Evolutionary conservation across 768 basidiomycete species (phyloP).

Genomic region (Tylopilus rubrobrunneus): DNA sequence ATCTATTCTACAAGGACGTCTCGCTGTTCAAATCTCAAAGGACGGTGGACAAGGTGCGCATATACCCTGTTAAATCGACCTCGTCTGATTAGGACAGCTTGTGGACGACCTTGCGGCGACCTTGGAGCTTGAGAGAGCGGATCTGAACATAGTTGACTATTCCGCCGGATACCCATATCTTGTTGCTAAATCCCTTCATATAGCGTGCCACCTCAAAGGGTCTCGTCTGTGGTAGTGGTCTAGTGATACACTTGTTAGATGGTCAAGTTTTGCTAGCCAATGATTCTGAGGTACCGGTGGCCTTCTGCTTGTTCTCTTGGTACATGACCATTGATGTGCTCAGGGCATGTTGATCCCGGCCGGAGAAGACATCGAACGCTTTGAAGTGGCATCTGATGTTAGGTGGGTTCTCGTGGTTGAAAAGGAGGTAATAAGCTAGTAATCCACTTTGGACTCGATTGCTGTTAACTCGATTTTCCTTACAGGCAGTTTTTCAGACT

Average conservation of each 20-base stretch:
- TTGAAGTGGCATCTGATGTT: slow-evolving; percentile 52
- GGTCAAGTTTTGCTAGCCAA: slow-evolving; percentile 50
- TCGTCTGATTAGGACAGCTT: slow-evolving; percentile 45
- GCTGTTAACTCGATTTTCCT: slow-evolving; percentile 1
- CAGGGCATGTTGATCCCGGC: slow-evolving; percentile 78
- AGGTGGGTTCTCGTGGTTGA: slow-evolving; percentile 86
- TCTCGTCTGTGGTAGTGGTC: slow-evolving; percentile 65
- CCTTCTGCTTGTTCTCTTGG: not conserved
- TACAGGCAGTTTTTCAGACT: slow-evolving; percentile 91
- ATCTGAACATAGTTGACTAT: slow-evolving; percentile 67
- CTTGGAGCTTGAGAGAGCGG: slow-evolving; percentile 63
- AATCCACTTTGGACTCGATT: not conserved
- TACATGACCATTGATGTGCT: not conserved
- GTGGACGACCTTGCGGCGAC: slow-evolving; percentile 90
- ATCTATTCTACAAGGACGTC: slow-evolving; percentile 87
- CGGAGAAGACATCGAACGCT: slow-evolving; percentile 62
- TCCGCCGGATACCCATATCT: not conserved
- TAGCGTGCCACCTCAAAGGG: slow-evolving; percentile 91
- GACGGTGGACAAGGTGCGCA: slow-evolving; percentile 70
- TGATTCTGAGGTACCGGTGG: slow-evolving; percentile 52
- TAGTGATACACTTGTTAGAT: slow-evolving; percentile 53
- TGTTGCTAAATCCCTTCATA: slow-evolving; percentile 6
- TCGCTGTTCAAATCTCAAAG: slow-evolving; percentile 70
- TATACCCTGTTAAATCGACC: not conserved
- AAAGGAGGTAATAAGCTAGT: slow-evolving; percentile 67